These are phyloP conservation scores for Cyberlindnera meyerae DNA, from an alignment of 805 yeast species.

Conservation along the genomic window DNA sequence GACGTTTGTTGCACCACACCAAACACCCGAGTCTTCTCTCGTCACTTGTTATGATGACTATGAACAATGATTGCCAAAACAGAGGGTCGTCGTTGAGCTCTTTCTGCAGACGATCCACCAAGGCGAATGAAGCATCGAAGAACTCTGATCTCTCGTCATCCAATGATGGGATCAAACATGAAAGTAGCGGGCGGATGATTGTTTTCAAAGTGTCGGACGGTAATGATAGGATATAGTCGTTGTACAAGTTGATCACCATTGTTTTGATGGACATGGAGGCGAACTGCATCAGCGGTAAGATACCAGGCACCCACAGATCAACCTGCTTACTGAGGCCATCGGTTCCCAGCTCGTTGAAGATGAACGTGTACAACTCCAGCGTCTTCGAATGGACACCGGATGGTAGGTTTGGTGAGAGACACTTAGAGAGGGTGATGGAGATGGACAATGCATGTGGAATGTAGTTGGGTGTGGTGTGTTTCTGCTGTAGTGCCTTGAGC, in stretches of 20 bases:
- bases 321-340: constrained; percentile 51
- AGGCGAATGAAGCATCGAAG: constrained; percentile 51
- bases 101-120: constrained; percentile 56
- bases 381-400: constrained; percentile 95
- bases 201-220: constrained; percentile 45
- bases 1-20: constrained; percentile 60
- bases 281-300: constrained; percentile 82
- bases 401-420: constrained; percentile 77
- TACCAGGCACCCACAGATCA: constrained; percentile 86
- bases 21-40: constrained; percentile 83
- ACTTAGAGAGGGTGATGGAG: constrained; percentile 68
- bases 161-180: constrained; percentile 78
- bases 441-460: constrained; percentile 67
- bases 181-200: constrained; percentile 62
- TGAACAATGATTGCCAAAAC: constrained; percentile 83
- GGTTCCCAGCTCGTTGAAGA: constrained; percentile 60
- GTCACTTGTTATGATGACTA: constrained; percentile 69
- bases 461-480: constrained; percentile 40
- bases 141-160: constrained; percentile 91
- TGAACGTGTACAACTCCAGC: constrained; percentile 64
- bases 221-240: constrained; percentile 47
- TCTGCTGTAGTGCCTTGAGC: constrained; percentile 59
- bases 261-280: constrained; percentile 90
- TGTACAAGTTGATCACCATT: constrained; percentile 58
- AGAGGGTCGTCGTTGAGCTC: constrained; percentile 61